phyloP scores from a whole-genome alignment of 306 rosid genomes.

The Erythrophleum fordii region DNA sequence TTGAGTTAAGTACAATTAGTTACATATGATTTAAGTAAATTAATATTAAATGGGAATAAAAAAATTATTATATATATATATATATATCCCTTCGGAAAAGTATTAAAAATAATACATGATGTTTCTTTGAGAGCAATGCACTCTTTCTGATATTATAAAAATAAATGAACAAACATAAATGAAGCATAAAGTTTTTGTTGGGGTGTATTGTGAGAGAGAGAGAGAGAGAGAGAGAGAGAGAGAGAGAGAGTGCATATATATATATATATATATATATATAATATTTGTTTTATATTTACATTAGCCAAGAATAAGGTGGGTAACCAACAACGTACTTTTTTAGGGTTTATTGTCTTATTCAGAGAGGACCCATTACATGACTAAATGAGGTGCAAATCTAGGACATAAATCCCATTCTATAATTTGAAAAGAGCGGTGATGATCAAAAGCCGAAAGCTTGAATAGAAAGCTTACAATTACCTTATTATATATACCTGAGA shows the following conservation, averaged over 20 bases:
- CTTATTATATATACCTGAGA: constrained; percentile 5
- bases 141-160: constrained; percentile 30
- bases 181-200: constrained; percentile 40
- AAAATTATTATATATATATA: constrained; percentile 20
- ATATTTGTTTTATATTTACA: constrained; percentile 31
- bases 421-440: constrained; percentile 8
- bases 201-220: constrained; percentile 38
- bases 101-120: constrained; percentile 37
- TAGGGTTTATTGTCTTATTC: constrained; percentile 52
- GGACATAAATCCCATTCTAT: constrained; percentile 31
- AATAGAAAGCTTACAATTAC: constrained; percentile 38
- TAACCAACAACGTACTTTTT: constrained; percentile 37
- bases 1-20: constrained; percentile 40
- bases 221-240: too few relatives aligned
- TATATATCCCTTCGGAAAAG: constrained; percentile 45
- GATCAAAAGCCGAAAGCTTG: constrained; percentile 52
- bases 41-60: constrained; percentile 31
- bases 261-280: not conserved
- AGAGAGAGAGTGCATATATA: too few relatives aligned
- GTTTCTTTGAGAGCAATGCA: constrained; percentile 61
- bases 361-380: constrained; percentile 37
- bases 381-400: constrained; percentile 43
- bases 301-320: constrained; percentile 38
- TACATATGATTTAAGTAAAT: not conserved
- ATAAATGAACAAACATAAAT: constrained; percentile 8